A percentile compares a stretch with the other conserved stretches of the same genome.
phyloP scores from a whole-genome alignment of 2,329 filamentous ascomycete species.

The Coleophoma crateriformis region DNA sequence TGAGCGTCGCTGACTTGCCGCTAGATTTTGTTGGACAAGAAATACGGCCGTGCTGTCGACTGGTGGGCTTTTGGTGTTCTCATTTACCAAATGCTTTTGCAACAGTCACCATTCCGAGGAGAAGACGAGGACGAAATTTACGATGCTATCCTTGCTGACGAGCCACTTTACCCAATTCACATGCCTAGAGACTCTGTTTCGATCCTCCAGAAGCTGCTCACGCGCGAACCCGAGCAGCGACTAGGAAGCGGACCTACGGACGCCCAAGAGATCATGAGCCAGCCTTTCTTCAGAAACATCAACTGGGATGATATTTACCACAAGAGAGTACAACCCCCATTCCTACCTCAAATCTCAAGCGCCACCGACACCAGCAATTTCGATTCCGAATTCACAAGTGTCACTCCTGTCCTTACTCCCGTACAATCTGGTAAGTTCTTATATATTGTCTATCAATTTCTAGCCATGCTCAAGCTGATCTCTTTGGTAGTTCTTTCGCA shows the following conservation, averaged over 20 bases:
- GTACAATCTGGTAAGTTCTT: slow-evolving; percentile 85
- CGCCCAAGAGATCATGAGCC: slow-evolving; percentile 97
- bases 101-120: slow-evolving; percentile 96
- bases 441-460: neutral
- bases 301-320: slow-evolving; percentile 99
- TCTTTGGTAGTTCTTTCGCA: slow-evolving; percentile 73
- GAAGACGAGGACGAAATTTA: slow-evolving; percentile 99
- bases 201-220: slow-evolving; percentile 94
- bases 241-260: slow-evolving; percentile 93
- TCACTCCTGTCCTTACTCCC: slow-evolving; percentile 93
- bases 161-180: slow-evolving; percentile 95
- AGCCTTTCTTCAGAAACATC: slow-evolving; percentile 95
- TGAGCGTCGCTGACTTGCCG: slow-evolving; percentile 20
- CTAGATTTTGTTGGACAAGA: slow-evolving; percentile 94
- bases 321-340: slow-evolving; percentile 85
- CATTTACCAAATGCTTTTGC: slow-evolving; percentile 99
- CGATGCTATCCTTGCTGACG: slow-evolving; percentile 94
- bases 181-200: slow-evolving; percentile 98
- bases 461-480: slow-evolving; percentile 9
- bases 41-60: slow-evolving; percentile 93
- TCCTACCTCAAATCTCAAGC: slow-evolving; percentile 83
- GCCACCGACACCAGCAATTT: slow-evolving; percentile 99
- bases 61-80: slow-evolving; percentile 99
- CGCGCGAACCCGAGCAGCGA: slow-evolving; percentile 86
- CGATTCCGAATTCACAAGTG: slow-evolving; percentile 96